Evolutionary conservation across 78 protist species (phyloP), one percentile per base, ranked within the genome.

Genomic region (Anaeramoeba flamelloides): DNA sequence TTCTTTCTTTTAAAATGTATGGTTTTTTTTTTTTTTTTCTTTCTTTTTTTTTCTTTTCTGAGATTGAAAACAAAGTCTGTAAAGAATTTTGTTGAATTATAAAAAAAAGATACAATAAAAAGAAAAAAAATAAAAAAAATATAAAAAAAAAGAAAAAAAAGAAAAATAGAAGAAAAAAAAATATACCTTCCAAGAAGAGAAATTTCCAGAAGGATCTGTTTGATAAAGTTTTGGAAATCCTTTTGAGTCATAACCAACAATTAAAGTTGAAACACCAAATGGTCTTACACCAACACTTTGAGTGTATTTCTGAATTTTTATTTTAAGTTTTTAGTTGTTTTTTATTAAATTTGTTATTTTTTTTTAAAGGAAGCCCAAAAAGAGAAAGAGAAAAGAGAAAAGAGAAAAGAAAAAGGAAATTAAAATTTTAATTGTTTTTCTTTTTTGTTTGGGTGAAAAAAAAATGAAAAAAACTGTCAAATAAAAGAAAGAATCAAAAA

Each of bases 221-320:
- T 92, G 91, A 82, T 79, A 97, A 36, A 97, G 90, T 33, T 64
- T 86, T 36, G 96, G 94, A n/a, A 83, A 76, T 12, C 33, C 8
- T 3, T 82, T 53, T 33, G 33, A 31, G 81, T 94, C 95, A 64
- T 92, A 91, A 38, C 99, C 99, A 12, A 89, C 90, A 39, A 98
- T 90, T 41, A 98, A 86, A 2, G 94, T 87, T 22, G 97, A 87
- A 38, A 98, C 88, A 36, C 99, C 99, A 76, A 95, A 96, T 26
- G 99, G 99, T 17, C 99, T 89, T 75, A 90, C 92, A 17, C 99
- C 99, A 65, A 95, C 96, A 74, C 92, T 77, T 79, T 96, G 99
- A 4, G 99, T 97, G 91, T 93, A 96, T 32, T 86, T 85, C 94
- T 96, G 92, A n/a, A n/a, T n/a, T n/a, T n/a, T n/a, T n/a, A n/a